These are phyloP conservation scores for Pinus taeda DNA, from an alignment of 75 land plant species.

Conservation along the genomic window DNA sequence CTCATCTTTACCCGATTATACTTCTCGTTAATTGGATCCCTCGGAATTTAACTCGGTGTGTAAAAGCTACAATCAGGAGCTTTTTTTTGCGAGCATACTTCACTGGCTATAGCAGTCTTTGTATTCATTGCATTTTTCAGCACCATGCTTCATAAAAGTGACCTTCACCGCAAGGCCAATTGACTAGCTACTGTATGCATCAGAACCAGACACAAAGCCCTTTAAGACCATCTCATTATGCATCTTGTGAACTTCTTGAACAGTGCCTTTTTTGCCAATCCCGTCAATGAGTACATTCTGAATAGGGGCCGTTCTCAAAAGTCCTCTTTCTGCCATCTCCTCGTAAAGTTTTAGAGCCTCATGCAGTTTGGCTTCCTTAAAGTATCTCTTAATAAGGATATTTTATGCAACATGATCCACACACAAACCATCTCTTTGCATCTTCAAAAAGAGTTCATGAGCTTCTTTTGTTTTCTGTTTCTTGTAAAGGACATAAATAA, in stretches of 20 bases:
- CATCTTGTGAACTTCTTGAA: constrained; percentile 12
- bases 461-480: constrained; percentile 40
- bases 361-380: constrained; percentile 13
- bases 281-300: constrained; percentile 8
- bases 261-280: constrained; percentile 10
- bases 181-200: neutral
- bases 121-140: neutral
- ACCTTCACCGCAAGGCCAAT: neutral
- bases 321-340: constrained; percentile 20
- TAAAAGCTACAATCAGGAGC: neutral
- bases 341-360: constrained; percentile 26
- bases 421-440: constrained; percentile 31
- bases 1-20: neutral
- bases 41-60: neutral
- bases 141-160: constrained; percentile 3
- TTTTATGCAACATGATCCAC: constrained; percentile 44
- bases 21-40: neutral
- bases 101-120: neutral
- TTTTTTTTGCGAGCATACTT: neutral
- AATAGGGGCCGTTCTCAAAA: constrained; percentile 7
- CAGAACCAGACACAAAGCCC: neutral
- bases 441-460: constrained; percentile 21
- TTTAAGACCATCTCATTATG: neutral
- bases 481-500: constrained; percentile 37
- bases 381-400: constrained; percentile 36